phyloP scores from a whole-genome alignment of 1,284 basidiomycete genomes.

The Heterobasidion annosum region DNA sequence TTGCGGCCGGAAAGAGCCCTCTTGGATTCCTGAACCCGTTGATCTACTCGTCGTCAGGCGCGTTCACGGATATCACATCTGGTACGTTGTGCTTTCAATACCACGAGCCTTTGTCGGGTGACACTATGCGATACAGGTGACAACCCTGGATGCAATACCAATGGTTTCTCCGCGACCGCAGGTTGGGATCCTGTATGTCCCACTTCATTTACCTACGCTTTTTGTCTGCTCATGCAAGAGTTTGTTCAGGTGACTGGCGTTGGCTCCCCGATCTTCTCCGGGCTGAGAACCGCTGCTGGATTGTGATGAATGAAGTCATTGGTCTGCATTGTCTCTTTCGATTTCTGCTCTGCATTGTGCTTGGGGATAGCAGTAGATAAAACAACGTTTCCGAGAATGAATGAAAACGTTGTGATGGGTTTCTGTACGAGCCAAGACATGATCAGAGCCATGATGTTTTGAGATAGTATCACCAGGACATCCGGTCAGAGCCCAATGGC shows the following conservation, averaged over 20 bases:
- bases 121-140: neutral
- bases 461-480: neutral
- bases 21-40: slow-evolving; percentile 57
- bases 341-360: too few species aligned
- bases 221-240: neutral
- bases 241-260: slow-evolving; percentile 22
- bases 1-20: slow-evolving; percentile 35
- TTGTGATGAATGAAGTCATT: neutral
- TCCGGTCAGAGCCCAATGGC: neutral
- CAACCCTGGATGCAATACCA: slow-evolving; percentile 19
- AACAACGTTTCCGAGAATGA: too few species aligned
- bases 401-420: too few species aligned
- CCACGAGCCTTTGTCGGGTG: neutral
- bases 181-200: slow-evolving; percentile 25
- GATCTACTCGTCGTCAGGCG: slow-evolving; percentile 35
- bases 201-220: neutral
- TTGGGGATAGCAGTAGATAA: too few species aligned
- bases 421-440: too few species aligned
- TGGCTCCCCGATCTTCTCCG: slow-evolving; percentile 25
- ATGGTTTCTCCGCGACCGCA: slow-evolving; percentile 22
- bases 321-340: too few species aligned
- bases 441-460: too few species aligned
- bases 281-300: slow-evolving; percentile 8
- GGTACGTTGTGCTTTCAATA: neutral
- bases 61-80: slow-evolving; percentile 50